Base-by-base conservation (phyloP, 2,329 filamentous ascomycete species). In the Aspergillus candidus region DNA sequence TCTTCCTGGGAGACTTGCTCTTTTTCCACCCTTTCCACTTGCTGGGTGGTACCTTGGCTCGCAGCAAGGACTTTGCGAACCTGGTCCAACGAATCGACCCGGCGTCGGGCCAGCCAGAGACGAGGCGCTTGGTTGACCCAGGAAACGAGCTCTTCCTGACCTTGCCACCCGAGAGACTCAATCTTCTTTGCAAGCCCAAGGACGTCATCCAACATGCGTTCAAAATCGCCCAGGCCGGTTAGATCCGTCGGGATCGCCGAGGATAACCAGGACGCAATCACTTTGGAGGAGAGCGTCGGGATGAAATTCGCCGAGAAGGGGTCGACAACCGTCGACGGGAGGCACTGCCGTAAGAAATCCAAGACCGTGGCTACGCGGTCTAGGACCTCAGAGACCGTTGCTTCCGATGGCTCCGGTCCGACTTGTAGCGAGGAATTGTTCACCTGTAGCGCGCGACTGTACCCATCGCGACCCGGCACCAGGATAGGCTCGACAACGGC, bases 91-190 rank as follows among this genome's bases (percentile, higher is more conserved):
- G 88, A 83, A 30, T 77, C 81, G 57, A 94, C 89, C 57, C 86
- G 82, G 52, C 89, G 84, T 61, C 88, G 91, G 2, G 79, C 79
- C 11, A 97, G 76, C 93, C 93, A 98, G 18, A 88, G 82, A 45
- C 81, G 80, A 0, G 89, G 86, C 1, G 88, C 85, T 49, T 84
- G 82, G 33, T 83, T 79, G 0, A 88, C 82, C 91, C 93, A 98
- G 17, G 87, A 80, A 35, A 79, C 74, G 32, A 98, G 69, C 29
- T 83, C 78, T 42, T 70, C 68, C 37, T 75, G 70, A 3, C 76
- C 77, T 12, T 75, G 73, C 75, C 87, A 91, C 0, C 78, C 75
- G 13, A 83, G 71, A 6, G 71, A 66, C 31, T 80, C 74, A 6
- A 97, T 67, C 1, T 72, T 74, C 6, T 74, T 67, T 41, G 83